Evolutionary conservation across 352 stramenopile genomes (phyloP).

Genomic region (Phytophthora pseudosyringae): DNA sequence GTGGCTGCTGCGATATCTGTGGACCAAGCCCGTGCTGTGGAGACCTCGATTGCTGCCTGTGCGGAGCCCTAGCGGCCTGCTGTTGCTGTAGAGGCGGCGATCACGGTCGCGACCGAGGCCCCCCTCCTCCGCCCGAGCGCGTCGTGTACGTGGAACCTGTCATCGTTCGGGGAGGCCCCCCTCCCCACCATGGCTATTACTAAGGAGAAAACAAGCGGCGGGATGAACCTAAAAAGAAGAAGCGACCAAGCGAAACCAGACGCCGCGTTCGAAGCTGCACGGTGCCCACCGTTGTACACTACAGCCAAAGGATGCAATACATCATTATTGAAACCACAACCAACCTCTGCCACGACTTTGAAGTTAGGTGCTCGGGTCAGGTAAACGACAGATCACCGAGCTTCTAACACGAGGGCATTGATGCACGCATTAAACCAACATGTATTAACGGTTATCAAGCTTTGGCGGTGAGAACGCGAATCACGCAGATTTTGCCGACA

Average conservation of each 20-base stretch:
- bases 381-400: too few relatives aligned
- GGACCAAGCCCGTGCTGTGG: slow-evolving; percentile 17
- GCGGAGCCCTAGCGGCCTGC: slow-evolving; percentile 27
- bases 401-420: too few relatives aligned
- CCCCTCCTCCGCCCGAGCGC: slow-evolving; percentile 22
- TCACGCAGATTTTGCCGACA: too few relatives aligned
- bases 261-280: neutral
- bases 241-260: neutral
- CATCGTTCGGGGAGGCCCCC: slow-evolving; percentile 26
- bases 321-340: too few relatives aligned
- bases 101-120: slow-evolving; percentile 16
- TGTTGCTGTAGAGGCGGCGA: slow-evolving; percentile 30
- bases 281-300: neutral
- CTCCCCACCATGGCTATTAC: slow-evolving; percentile 27
- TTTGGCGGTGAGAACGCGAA: neutral
- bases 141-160: slow-evolving; percentile 39
- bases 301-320: too few relatives aligned
- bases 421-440: too few relatives aligned
- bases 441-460: neutral
- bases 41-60: slow-evolving; percentile 37
- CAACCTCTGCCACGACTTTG: too few relatives aligned
- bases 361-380: too few relatives aligned
- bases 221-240: neutral
- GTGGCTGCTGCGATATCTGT: slow-evolving; percentile 22
- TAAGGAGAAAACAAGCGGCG: slow-evolving; percentile 12